Conservation (phyloP, 768 basidiomycete species). For the Asterophora parasitica region DNA sequence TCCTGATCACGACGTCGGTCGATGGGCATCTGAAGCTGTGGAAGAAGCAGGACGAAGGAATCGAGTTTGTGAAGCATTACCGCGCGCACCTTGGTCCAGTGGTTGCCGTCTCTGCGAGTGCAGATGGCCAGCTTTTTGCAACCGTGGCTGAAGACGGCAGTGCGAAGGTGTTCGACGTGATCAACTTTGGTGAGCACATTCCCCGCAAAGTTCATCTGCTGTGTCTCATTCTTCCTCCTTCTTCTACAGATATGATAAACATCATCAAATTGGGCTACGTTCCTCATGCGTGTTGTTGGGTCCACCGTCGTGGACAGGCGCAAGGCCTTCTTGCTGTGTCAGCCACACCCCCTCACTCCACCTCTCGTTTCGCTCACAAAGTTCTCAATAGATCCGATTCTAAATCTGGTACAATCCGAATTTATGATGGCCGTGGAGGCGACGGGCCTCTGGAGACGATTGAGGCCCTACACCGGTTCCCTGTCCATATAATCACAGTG, state of each 20-base stretch:
- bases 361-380: conserved; percentile 10
- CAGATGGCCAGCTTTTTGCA: conserved; percentile 89
- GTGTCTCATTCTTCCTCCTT: conserved; percentile 1
- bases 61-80: conserved; percentile 98
- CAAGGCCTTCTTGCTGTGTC: conserved; percentile 87
- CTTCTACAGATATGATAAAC: conserved; percentile 89
- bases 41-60: conserved; percentile 95
- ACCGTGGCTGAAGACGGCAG: conserved; percentile 88
- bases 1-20: conserved; percentile 88
- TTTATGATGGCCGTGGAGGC: conserved; percentile 91
- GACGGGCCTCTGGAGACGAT: conserved; percentile 74
- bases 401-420: conserved; percentile 64
- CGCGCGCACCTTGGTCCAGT: conserved; percentile 85
- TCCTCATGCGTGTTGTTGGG: conserved; percentile 92
- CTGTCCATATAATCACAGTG: conserved; percentile 90
- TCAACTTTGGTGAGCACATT: conserved; percentile 77
- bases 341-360: conserved; percentile 18
- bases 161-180: conserved; percentile 94
- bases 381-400: conserved; percentile 64
- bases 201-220: conserved; percentile 19
- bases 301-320: conserved; percentile 84
- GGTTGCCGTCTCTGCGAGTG: conserved; percentile 76
- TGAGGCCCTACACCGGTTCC: conserved; percentile 75
- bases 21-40: conserved; percentile 98
- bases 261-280: conserved; percentile 86